Evolutionary conservation across 225 moss, liverwort and hornwort species (phyloP).

Genomic region (Straminergon stramineum): DNA sequence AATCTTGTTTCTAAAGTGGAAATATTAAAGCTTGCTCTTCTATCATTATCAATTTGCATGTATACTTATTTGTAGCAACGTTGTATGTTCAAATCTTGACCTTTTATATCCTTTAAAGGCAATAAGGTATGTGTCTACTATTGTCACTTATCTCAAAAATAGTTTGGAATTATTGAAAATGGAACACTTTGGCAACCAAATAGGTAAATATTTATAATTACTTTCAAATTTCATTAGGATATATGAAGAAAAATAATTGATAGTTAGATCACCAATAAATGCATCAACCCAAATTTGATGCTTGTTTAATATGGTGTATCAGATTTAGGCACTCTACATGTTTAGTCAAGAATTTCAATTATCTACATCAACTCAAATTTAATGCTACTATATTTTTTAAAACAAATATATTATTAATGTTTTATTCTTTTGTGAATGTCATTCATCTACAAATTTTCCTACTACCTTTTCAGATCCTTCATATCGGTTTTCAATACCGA

Average conservation of each 20-base stretch:
- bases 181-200: background rate
- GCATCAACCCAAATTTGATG: background rate
- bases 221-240: background rate
- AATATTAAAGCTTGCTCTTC: background rate
- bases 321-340: background rate
- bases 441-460: background rate
- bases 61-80: background rate
- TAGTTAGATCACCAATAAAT: background rate
- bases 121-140: background rate
- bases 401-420: too few relatives aligned
- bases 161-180: background rate
- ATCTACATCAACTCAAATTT: background rate
- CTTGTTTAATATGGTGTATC: background rate
- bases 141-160: background rate
- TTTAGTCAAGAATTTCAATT: background rate
- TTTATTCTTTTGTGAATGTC: background rate
- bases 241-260: background rate
- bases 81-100: background rate
- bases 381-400: background rate
- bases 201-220: background rate
- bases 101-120: background rate
- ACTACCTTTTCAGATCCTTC: background rate
- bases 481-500: too few relatives aligned
- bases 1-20: background rate
- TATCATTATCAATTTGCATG: background rate